These are phyloP conservation scores for Trypethelium eluteriae DNA, from an alignment of 495 filamentous ascomycete genomes.

Conservation along the genomic window DNA sequence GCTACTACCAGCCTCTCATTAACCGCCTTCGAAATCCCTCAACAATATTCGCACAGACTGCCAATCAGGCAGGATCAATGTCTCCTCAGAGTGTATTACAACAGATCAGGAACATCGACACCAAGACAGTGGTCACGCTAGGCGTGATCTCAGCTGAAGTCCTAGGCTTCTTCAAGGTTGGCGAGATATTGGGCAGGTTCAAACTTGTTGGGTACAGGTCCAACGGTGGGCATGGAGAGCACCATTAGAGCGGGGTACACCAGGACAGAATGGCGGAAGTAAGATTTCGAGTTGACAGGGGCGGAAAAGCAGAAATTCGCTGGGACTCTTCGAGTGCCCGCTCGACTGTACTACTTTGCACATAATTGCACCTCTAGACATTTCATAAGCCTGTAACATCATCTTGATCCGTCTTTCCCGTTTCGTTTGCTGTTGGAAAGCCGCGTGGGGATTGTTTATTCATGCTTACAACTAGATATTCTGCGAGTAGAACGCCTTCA, in stretches of 20 bases:
- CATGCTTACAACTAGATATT: background rate
- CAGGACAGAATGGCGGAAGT: background rate
- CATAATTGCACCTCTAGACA: background rate
- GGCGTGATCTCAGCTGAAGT: constrained; percentile 79
- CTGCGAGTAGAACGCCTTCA: too few species aligned
- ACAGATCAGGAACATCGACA: constrained; percentile 60
- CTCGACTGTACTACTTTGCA: constrained; percentile 9
- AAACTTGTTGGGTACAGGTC: constrained; percentile 81
- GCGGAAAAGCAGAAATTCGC: background rate
- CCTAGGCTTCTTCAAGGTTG: constrained; percentile 93
- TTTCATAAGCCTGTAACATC: constrained; percentile 3
- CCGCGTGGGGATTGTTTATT: background rate
- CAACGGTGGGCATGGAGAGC: constrained; percentile 21
- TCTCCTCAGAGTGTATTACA: constrained; percentile 48
- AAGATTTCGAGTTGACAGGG: background rate
- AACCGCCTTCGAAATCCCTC: constrained; percentile 61
- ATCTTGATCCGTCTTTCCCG: background rate
- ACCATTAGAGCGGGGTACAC: constrained; percentile 21
- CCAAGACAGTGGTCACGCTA: constrained; percentile 56
- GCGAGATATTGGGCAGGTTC: constrained; percentile 89
- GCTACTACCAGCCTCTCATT: constrained; percentile 69
- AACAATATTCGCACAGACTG: constrained; percentile 36
- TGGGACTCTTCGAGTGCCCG: background rate
- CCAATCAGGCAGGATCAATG: constrained; percentile 35
- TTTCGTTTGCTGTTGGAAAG: background rate